A percentile compares a stretch with the other conserved stretches of the same genome.
These are phyloP conservation scores for Cryptosporidium bovis DNA, from an alignment of 169 alveolate species.

Conservation along the genomic window DNA sequence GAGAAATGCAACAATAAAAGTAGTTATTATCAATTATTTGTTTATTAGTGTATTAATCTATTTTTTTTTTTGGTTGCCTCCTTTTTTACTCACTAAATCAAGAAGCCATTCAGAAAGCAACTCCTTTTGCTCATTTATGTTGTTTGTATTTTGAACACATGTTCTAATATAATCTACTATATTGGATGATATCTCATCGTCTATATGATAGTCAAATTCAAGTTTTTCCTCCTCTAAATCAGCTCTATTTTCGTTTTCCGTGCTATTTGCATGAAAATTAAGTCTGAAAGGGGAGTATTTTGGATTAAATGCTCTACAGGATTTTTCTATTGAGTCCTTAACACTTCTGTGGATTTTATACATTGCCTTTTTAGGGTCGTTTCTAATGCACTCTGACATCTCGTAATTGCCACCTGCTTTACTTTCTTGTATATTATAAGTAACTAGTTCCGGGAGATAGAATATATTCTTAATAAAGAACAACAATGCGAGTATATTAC, in stretches of 20 bases:
- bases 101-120: constrained; percentile 47
- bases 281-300: constrained; percentile 64
- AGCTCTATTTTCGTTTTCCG: neutral
- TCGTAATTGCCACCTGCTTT: constrained; percentile 22
- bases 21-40: no score
- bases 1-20: no score
- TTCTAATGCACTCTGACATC: constrained; percentile 53
- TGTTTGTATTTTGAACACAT: constrained; percentile 42
- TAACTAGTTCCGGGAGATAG: constrained; percentile 47
- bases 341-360: constrained; percentile 38
- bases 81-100: constrained; percentile 1
- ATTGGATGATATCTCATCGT: constrained; percentile 29
- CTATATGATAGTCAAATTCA: constrained; percentile 35
- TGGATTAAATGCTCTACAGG: constrained; percentile 23
- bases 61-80: neutral
- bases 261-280: constrained; percentile 2
- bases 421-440: constrained; percentile 16
- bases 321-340: constrained; percentile 39
- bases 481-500: constrained; percentile 37
- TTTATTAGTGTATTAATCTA: no score
- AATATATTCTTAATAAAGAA: constrained; percentile 52
- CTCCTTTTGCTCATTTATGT: constrained; percentile 54
- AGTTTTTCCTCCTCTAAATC: constrained; percentile 49
- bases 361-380: constrained; percentile 55
- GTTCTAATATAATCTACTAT: constrained; percentile 24